Conservation (phyloP, 176 grass and related monocot species). For the Eleusine coracana region DNA sequence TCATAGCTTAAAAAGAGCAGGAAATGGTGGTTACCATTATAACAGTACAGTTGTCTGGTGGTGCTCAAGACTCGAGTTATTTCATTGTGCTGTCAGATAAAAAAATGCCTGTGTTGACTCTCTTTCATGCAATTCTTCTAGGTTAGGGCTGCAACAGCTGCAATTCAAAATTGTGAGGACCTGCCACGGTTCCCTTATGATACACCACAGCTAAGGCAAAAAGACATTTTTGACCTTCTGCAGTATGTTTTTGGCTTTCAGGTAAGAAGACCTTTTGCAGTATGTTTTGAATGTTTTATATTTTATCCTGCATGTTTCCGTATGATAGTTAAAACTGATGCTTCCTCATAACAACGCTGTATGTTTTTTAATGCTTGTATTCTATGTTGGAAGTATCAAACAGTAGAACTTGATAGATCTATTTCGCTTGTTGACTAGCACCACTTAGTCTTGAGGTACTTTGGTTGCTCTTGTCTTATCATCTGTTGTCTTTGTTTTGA, state of each 20-base stretch:
- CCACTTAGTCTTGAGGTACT: neutral
- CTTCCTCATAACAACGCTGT: neutral
- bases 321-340: slow-evolving; percentile 7
- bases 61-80: neutral
- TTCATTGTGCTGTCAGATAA: slow-evolving; percentile 31
- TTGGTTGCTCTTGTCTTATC: neutral
- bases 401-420: neutral
- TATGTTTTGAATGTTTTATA: slow-evolving; percentile 23
- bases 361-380: neutral
- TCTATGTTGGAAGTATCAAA: slow-evolving; percentile 5
- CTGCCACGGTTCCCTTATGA: slow-evolving; percentile 69
- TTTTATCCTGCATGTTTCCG: slow-evolving; percentile 13
- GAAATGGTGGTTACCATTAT: slow-evolving; percentile 9
- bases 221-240: slow-evolving; percentile 83
- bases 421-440: neutral
- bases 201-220: slow-evolving; percentile 56
- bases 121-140: slow-evolving; percentile 43
- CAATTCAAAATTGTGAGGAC: slow-evolving; percentile 78
- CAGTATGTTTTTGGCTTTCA: slow-evolving; percentile 90
- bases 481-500: neutral
- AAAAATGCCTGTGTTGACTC: slow-evolving; percentile 4
- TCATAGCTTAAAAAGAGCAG: slow-evolving; percentile 1
- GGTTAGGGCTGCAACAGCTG: slow-evolving; percentile 74
- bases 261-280: slow-evolving; percentile 49
- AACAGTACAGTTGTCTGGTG: neutral